Percentiles rank a stretch among this genome's conserved stretches.
Evolutionary conservation across 108 stramenopile genomes (phyloP).

Genomic region (Chaetoceros muelleri): DNA sequence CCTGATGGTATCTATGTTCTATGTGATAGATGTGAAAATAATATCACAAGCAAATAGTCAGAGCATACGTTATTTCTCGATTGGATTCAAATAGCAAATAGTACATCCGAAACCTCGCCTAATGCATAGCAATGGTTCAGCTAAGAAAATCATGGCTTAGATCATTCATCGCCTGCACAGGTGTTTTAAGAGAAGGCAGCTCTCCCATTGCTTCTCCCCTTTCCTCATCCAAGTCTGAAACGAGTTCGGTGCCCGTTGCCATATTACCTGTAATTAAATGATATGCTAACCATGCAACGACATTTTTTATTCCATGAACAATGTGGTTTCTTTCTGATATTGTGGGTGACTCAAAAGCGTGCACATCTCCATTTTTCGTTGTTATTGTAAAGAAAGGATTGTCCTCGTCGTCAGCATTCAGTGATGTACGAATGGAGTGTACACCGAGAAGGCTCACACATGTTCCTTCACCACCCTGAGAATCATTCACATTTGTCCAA

Average conservation of each 20-base stretch:
- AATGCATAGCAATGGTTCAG: neutral
- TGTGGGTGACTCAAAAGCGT: constrained; percentile 56
- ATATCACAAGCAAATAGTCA: too few relatives aligned
- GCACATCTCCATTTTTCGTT: constrained; percentile 35
- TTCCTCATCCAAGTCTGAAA: constrained; percentile 42
- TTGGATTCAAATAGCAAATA: too few relatives aligned
- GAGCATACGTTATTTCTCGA: too few relatives aligned
- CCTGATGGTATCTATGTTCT: too few relatives aligned
- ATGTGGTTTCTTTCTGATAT: constrained; percentile 31
- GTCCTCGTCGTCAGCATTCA: constrained; percentile 18
- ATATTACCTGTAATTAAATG: constrained; percentile 44
- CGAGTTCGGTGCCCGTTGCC: constrained; percentile 8
- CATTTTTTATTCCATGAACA: constrained; percentile 40
- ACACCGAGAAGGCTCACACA: constrained; percentile 36
- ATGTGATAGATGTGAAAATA: too few relatives aligned
- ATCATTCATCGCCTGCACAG: constrained; percentile 29
- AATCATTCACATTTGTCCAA: constrained; percentile 43
- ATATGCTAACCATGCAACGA: constrained; percentile 31
- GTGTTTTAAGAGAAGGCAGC: constrained; percentile 29
- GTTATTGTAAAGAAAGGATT: constrained; percentile 61
- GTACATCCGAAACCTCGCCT: too few relatives aligned
- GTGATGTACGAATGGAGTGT: constrained; percentile 27
- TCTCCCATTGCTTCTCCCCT: constrained; percentile 25
- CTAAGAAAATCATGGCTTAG: constrained; percentile 52
- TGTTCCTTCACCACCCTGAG: constrained; percentile 16